Percentiles rank a stretch among this genome's conserved stretches.
Conservation (phyloP, 106 monocot species). For the Narthecium ossifragum region DNA sequence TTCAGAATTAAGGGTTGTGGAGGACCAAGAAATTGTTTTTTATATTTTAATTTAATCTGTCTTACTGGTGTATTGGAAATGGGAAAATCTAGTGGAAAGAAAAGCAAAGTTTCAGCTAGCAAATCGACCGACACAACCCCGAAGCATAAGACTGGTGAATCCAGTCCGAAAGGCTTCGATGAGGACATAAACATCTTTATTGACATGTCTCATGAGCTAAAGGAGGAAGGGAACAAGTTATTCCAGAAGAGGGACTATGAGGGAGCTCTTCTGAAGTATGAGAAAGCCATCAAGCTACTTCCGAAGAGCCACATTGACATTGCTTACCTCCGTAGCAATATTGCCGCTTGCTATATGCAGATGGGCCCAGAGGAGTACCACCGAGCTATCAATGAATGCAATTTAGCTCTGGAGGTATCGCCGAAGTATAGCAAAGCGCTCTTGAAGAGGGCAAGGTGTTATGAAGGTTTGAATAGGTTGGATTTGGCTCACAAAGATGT, state of each 20-base stretch:
- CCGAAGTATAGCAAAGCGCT: slow-evolving; percentile 83
- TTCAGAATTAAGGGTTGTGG: too few relatives aligned
- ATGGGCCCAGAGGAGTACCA: slow-evolving; percentile 62
- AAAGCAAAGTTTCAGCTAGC: slow-evolving; percentile 30
- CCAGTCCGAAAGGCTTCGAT: slow-evolving; percentile 36
- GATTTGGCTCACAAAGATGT: slow-evolving; percentile 68
- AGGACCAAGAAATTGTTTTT: too few relatives aligned
- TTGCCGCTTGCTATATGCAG: slow-evolving; percentile 88
- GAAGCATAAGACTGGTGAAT: slow-evolving; percentile 22
- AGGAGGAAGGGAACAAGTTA: slow-evolving; percentile 71
- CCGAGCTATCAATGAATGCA: slow-evolving; percentile 75
- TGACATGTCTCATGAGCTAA: slow-evolving; percentile 65
- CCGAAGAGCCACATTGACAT: slow-evolving; percentile 60
- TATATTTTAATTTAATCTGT: too few relatives aligned
- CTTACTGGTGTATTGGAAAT: slow-evolving; percentile 23
- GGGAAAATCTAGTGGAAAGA: slow-evolving; percentile 75
- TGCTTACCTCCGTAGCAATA: slow-evolving; percentile 57
- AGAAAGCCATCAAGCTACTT: slow-evolving; percentile 81
- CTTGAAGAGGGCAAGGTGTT: slow-evolving; percentile 77
- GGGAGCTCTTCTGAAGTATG: slow-evolving; percentile 69
- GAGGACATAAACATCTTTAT: slow-evolving; percentile 62
- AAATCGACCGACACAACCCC: slow-evolving; percentile 15
- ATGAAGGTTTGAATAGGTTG: slow-evolving; percentile 50
- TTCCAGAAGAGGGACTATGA: slow-evolving; percentile 81
- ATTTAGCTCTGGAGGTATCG: slow-evolving; percentile 61